Percentiles rank a stretch among this genome's conserved stretches.
phyloP scores from a whole-genome alignment of 148 eudicot genomes.

The Nepenthes gracilis region DNA sequence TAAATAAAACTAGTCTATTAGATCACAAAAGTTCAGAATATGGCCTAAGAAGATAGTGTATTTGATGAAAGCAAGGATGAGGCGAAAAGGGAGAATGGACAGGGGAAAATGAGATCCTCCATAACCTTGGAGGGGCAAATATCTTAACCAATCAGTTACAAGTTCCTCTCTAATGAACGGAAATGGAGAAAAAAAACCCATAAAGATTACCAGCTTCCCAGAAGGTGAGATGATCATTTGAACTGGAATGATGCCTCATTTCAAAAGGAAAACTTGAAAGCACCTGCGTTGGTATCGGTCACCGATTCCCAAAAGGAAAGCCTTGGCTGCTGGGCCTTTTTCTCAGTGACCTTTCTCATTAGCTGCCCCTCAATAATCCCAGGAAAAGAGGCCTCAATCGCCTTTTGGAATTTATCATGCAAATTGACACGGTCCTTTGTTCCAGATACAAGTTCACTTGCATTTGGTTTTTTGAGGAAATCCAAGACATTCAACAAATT shows the following conservation, averaged over 20 bases:
- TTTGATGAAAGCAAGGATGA: too few relatives aligned
- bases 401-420: slow-evolving; percentile 66
- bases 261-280: slow-evolving; percentile 79
- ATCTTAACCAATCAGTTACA: too few relatives aligned
- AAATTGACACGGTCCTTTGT: slow-evolving; percentile 78
- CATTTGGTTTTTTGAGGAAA: slow-evolving; percentile 86
- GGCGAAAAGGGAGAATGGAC: too few relatives aligned
- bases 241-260: background rate
- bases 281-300: slow-evolving; percentile 63
- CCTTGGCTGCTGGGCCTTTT: slow-evolving; percentile 35
- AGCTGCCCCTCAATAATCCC: slow-evolving; percentile 59
- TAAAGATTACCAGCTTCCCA: too few relatives aligned
- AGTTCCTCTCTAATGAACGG: too few relatives aligned
- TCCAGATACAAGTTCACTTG: slow-evolving; percentile 83
- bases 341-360: slow-evolving; percentile 45
- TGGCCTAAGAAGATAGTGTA: too few relatives aligned
- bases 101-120: too few relatives aligned
- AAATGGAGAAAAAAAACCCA: too few relatives aligned
- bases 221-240: too few relatives aligned
- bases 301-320: slow-evolving; percentile 72
- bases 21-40: too few relatives aligned
- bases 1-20: too few relatives aligned
- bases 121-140: too few relatives aligned
- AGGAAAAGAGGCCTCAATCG: slow-evolving; percentile 65
- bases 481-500: slow-evolving; percentile 85